These are phyloP conservation scores for Linnemannia zychae DNA, from an alignment of 192 early-diverging fungal genomes.

Conservation along the genomic window DNA sequence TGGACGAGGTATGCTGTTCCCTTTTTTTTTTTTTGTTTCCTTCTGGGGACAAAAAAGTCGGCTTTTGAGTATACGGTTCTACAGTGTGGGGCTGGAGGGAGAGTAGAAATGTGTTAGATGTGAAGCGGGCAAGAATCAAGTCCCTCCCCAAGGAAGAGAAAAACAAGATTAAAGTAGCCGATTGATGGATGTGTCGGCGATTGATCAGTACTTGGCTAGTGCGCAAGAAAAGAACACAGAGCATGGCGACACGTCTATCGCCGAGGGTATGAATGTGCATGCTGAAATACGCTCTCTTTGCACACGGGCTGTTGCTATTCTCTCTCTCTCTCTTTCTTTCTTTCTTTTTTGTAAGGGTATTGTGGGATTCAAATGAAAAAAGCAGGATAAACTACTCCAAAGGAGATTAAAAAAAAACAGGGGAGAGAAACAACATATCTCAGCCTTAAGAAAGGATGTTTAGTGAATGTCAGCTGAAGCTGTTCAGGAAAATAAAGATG, in stretches of 20 bases:
- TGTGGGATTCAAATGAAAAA: background rate
- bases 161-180: too few relatives aligned
- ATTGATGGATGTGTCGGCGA: background rate
- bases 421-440: background rate
- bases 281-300: too few relatives aligned
- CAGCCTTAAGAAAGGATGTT: background rate
- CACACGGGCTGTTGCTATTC: background rate
- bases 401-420: background rate
- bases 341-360: too few relatives aligned
- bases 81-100: background rate
- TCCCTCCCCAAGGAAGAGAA: background rate
- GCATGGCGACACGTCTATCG: background rate
- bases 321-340: too few relatives aligned
- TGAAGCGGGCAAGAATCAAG: too few relatives aligned
- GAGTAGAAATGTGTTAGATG: background rate
- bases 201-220: background rate
- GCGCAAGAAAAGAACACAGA: background rate
- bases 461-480: slow-evolving; percentile 5
- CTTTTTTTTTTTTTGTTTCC: background rate
- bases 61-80: background rate
- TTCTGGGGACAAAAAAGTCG: too few relatives aligned
- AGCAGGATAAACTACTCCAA: background rate
- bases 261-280: background rate
- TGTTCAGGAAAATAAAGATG: background rate
- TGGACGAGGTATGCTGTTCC: background rate